These are phyloP conservation scores for Aphanomyces invadans DNA, from an alignment of 352 stramenopile genomes.

Conservation along the genomic window DNA sequence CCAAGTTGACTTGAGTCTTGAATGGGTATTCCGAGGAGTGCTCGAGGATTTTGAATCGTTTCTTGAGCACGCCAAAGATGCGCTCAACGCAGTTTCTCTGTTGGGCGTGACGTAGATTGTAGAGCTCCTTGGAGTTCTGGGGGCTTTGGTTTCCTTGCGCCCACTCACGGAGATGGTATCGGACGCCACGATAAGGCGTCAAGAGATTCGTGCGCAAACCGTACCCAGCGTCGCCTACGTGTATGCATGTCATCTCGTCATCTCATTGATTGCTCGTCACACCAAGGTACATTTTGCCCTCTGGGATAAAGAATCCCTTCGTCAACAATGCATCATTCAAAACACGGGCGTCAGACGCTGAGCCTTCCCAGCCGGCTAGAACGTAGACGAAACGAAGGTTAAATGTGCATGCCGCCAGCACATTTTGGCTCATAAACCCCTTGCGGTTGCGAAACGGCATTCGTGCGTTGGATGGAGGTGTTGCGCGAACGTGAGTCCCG, in stretches of 20 bases:
- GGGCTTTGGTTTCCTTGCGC: constrained; percentile 18
- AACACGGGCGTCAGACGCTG: constrained; percentile 9
- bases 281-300: not conserved
- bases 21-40: not conserved
- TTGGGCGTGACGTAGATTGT: constrained; percentile 26
- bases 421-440: constrained; percentile 23
- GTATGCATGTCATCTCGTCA: not conserved
- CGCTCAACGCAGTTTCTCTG: constrained; percentile 27
- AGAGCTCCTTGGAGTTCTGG: constrained; percentile 27
- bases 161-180: constrained; percentile 27
- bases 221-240: constrained; percentile 27
- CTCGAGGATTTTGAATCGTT: constrained; percentile 5
- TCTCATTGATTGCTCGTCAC: not conserved
- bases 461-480: not conserved
- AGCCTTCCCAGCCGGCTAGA: constrained; percentile 21
- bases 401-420: constrained; percentile 5
- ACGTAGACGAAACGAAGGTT: constrained; percentile 14
- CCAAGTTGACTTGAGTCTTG: not conserved
- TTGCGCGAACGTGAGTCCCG: not conserved
- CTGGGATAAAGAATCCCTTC: not conserved
- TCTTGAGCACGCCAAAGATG: constrained; percentile 25
- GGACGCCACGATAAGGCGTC: constrained; percentile 24
- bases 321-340: constrained; percentile 12
- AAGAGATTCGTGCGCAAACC: constrained; percentile 21
- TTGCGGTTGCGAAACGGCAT: constrained; percentile 10